phyloP scores from a whole-genome alignment of 192 early-diverging fungal genomes.

The Coemansia nantahalensis region DNA sequence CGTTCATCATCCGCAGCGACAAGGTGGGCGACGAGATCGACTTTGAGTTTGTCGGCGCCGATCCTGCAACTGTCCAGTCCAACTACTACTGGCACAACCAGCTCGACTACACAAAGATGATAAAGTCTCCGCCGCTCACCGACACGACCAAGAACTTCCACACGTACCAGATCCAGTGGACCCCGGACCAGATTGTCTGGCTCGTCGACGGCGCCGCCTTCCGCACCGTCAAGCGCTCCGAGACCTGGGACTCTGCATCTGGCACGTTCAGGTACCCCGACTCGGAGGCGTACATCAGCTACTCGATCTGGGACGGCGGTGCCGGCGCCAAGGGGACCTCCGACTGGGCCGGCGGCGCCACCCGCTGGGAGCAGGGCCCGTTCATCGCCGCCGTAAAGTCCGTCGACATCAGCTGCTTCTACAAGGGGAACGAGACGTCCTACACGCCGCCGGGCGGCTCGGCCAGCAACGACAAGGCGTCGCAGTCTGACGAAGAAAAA shows the following conservation, averaged over 20 bases:
- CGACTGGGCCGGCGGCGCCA: constrained; percentile 62
- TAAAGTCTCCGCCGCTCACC: constrained; percentile 19
- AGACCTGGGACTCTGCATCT: constrained; percentile 46
- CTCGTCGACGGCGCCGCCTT: constrained; percentile 55
- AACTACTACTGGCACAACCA: constrained; percentile 61
- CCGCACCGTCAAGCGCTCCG: constrained; percentile 50
- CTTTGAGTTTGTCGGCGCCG: constrained; percentile 65
- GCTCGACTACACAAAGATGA: constrained; percentile 58
- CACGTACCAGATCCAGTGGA: constrained; percentile 63
- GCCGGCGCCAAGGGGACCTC: constrained; percentile 53
- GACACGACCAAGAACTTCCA: constrained; percentile 55
- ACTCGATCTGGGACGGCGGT: constrained; percentile 68
- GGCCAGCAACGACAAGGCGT: constrained; percentile 2
- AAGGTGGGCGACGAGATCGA: constrained; percentile 65
- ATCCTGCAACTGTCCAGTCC: constrained; percentile 56
- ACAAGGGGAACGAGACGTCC: constrained; percentile 52
- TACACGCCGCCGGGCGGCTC: constrained; percentile 41
- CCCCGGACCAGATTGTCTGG: constrained; percentile 56
- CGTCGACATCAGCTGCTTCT: constrained; percentile 54
- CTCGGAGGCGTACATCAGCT: constrained; percentile 54
- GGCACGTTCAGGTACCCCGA: constrained; percentile 51
- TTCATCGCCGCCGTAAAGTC: constrained; percentile 56
- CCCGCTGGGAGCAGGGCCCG: constrained; percentile 51
- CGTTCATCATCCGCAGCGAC: constrained; percentile 55
- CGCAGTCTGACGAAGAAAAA: too few species aligned